Conservation (phyloP, 176 grass and related monocot genomes). For the Avena insularis region DNA sequence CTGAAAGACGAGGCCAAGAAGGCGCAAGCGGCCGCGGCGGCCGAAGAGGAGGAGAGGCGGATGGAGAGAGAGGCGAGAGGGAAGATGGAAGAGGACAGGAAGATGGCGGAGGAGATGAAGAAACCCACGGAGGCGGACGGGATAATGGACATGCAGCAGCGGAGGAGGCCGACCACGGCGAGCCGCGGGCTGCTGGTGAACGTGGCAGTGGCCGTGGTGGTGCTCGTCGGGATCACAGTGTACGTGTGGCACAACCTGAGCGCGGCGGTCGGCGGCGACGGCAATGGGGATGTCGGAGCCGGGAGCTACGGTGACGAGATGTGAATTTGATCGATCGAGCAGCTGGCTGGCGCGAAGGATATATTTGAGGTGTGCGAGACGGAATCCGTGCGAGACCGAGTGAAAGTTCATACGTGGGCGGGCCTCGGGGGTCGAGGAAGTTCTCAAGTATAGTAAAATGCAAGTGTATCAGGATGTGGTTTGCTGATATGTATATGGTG, state of each 20-base stretch:
- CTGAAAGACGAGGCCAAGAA: slow-evolving; percentile 6
- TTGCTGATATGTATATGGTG: slow-evolving; percentile 5
- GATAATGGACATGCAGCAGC: neutral
- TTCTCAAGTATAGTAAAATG: neutral
- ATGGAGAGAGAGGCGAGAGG: slow-evolving; percentile 8
- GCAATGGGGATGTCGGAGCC: neutral
- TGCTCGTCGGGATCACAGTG: slow-evolving; percentile 58
- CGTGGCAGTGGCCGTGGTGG: slow-evolving; percentile 57
- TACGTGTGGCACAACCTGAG: slow-evolving; percentile 58
- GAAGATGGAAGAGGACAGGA: slow-evolving; percentile 27
- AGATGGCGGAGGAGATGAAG: neutral
- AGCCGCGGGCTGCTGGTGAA: slow-evolving; percentile 59
- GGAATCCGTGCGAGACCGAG: neutral
- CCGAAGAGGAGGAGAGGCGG: slow-evolving; percentile 21
- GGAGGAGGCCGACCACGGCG: neutral
- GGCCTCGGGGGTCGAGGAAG: neutral
- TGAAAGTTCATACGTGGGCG: neutral
- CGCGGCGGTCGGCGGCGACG: slow-evolving; percentile 20
- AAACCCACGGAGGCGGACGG: neutral
- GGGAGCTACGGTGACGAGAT: slow-evolving; percentile 50
- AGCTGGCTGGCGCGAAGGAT: neutral
- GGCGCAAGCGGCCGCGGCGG: neutral
- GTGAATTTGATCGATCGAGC: slow-evolving; percentile 36
- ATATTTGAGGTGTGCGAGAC: neutral
- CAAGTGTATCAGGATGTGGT: neutral